A percentile compares a stretch with the other conserved stretches of the same genome.
Conservation (phyloP, 2,329 filamentous ascomycete species). For the Fusarium foetens region DNA sequence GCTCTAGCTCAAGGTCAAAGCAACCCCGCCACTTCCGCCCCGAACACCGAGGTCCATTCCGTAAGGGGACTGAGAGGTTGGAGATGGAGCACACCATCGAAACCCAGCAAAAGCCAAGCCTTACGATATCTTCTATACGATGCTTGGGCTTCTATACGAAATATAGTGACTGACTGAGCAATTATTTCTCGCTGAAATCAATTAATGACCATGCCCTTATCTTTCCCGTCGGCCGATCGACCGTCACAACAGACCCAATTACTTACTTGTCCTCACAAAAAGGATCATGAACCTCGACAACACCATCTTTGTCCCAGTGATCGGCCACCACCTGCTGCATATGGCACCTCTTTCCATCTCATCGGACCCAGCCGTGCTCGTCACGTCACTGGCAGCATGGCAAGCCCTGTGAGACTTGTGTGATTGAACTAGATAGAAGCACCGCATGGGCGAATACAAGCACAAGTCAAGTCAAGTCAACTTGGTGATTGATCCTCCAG, state of each 20-base stretch:
- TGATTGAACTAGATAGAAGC: not conserved
- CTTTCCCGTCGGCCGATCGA: slow-evolving; percentile 26
- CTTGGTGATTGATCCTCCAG: not conserved
- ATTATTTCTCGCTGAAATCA: not conserved
- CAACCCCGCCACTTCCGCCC: slow-evolving; percentile 25
- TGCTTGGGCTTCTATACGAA: not conserved
- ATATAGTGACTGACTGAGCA: not conserved
- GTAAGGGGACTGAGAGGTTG: slow-evolving; percentile 19
- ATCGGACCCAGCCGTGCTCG: not conserved
- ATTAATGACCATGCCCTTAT: not conserved
- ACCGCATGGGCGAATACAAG: not conserved
- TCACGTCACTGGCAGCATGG: slow-evolving; percentile 10
- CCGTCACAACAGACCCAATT: not conserved
- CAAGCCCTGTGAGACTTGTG: slow-evolving; percentile 1
- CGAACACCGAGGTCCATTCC: slow-evolving; percentile 27
- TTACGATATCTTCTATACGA: not conserved
- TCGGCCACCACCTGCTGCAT: slow-evolving; percentile 27
- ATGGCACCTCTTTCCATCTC: slow-evolving; percentile 3
- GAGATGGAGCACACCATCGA: slow-evolving; percentile 34
- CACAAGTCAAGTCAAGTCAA: not conserved
- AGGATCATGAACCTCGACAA: slow-evolving; percentile 13
- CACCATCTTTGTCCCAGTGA: slow-evolving; percentile 22
- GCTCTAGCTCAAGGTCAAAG: not conserved
- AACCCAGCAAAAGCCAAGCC: slow-evolving; percentile 22
- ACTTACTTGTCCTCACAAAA: not conserved